Base-by-base conservation (phyloP, 306 rosid genomes). In the Erythrophleum fordii region DNA sequence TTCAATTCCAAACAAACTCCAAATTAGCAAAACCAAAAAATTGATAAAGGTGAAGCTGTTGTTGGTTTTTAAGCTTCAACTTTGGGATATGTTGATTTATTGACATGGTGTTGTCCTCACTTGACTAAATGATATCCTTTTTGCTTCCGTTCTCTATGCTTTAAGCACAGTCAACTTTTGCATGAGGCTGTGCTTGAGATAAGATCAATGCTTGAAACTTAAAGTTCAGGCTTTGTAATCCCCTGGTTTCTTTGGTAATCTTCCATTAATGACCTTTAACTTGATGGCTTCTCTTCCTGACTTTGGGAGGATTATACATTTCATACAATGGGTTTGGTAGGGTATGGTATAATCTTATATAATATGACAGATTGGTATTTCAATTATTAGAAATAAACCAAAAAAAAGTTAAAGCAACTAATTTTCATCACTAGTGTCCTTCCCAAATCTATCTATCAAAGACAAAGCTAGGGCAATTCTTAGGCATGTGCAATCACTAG, bases 1-100 rank as follows among this genome's bases (percentile, higher is more conserved):
- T 86, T 67, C 85, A 69, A 73, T 55, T 61, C 64, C 65, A 53
- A 69, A 37, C 60, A 74, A 68, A 6, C n/a, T 41, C 59, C 72
- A 68, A 66, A 67, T 42, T 39, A 68, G 51, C 52, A 49, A 49
- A 79, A 55, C 22, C 11, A 73, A 28, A 20, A 44, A 5, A 55
- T 67, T 59, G 74, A 25, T 18, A 8, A 17, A 81, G 41, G 31
- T 28, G 66, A 28, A 53, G 7, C 25, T 11, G 51, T 8, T 73
- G 23, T 60, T 75, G 79, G 12, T n/a, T 20, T 41, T 41, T 10
- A 58, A 58, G 58, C 12, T 41, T 58, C 66, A 58, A 23, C 5
- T 5, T 17, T 59, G 16, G 5, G 56, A n/a, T 41, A 23, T 14
- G 14, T 41, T 58, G 29, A 17, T 10, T 72, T 49, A 18, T 49